These are phyloP conservation scores for Phanerochaete carnosa DNA, from an alignment of 768 basidiomycete species.

Conservation along the genomic window DNA sequence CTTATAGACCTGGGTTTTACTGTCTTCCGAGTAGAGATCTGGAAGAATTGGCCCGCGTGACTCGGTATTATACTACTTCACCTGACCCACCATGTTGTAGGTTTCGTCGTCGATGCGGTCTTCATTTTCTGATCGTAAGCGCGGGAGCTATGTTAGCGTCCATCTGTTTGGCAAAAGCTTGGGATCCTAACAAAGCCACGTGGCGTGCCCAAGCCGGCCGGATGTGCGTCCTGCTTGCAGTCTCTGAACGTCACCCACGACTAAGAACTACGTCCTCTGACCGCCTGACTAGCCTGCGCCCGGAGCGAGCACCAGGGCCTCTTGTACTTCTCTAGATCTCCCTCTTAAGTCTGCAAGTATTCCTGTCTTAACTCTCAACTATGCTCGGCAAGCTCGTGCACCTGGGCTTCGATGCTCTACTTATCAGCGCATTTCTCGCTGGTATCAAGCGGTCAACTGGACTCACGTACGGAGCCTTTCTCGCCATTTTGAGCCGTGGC, in stretches of 20 bases:
- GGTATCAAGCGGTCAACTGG: constrained; percentile 84
- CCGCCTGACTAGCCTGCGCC: neutral
- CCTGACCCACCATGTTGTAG: too few species aligned
- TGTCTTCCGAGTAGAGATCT: too few species aligned
- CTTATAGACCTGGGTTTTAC: neutral
- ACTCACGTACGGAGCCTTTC: constrained; percentile 61
- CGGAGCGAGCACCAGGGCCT: neutral
- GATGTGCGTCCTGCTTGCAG: neutral
- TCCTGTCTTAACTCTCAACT: constrained; percentile 1
- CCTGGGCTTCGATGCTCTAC: constrained; percentile 71
- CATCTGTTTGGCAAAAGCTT: constrained; percentile 22
- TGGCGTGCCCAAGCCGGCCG: constrained; percentile 1
- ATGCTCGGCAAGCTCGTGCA: constrained; percentile 74
- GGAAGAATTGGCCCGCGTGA: too few species aligned
- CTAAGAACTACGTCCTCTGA: neutral
- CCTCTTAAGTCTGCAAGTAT: neutral
- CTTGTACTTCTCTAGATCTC: neutral
- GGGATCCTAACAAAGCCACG: constrained; percentile 22
- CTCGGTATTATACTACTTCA: too few species aligned
- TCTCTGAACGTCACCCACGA: neutral
- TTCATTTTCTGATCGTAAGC: too few species aligned
- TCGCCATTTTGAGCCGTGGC: neutral
- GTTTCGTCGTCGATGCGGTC: too few species aligned
- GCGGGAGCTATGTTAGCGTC: too few species aligned
- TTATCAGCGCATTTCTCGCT: constrained; percentile 79